phyloP scores from a whole-genome alignment of 2,329 filamentous ascomycete genomes.

The Aspergillus pseudoterreus region DNA sequence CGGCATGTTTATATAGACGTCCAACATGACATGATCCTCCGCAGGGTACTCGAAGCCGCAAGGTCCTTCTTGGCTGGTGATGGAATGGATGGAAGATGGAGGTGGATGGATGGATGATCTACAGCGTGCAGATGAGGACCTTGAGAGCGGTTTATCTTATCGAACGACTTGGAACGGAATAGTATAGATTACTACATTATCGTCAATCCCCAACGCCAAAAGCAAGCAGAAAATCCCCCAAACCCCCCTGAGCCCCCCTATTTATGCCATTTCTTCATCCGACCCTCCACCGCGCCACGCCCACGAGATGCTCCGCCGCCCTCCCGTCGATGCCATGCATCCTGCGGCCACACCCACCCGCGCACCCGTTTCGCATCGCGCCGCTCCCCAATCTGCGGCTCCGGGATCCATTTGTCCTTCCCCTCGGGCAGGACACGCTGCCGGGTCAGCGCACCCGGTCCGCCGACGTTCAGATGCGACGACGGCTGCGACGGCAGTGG shows the following conservation, averaged over 20 bases:
- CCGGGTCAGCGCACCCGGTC: slow-evolving; percentile 54
- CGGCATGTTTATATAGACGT: background rate
- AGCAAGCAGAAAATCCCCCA: background rate
- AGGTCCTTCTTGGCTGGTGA: slow-evolving; percentile 20
- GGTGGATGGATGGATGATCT: background rate
- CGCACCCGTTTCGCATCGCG: slow-evolving; percentile 57
- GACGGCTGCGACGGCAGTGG: slow-evolving; percentile 55
- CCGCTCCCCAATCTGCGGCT: slow-evolving; percentile 57
- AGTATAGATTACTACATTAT: background rate
- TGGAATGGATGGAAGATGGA: no score
- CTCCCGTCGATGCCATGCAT: slow-evolving; percentile 58
- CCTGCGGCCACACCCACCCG: slow-evolving; percentile 61
- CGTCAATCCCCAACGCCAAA: background rate
- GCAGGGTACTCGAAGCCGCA: slow-evolving; percentile 32
- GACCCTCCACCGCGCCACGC: slow-evolving; percentile 16
- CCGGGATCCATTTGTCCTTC: slow-evolving; percentile 62
- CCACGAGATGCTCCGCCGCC: slow-evolving; percentile 34
- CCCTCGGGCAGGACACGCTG: slow-evolving; percentile 50
- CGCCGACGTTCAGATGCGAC: slow-evolving; percentile 59
- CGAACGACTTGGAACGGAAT: background rate
- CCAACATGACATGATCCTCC: slow-evolving; percentile 3
- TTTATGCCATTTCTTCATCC: slow-evolving; percentile 37
- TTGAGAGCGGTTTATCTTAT: slow-evolving; percentile 14
- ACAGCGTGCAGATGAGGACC: slow-evolving; percentile 20
- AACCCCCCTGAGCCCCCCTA: slow-evolving; percentile 8